Base-by-base conservation (phyloP, 352 stramenopile species). In the Phytopythium litorale region DNA sequence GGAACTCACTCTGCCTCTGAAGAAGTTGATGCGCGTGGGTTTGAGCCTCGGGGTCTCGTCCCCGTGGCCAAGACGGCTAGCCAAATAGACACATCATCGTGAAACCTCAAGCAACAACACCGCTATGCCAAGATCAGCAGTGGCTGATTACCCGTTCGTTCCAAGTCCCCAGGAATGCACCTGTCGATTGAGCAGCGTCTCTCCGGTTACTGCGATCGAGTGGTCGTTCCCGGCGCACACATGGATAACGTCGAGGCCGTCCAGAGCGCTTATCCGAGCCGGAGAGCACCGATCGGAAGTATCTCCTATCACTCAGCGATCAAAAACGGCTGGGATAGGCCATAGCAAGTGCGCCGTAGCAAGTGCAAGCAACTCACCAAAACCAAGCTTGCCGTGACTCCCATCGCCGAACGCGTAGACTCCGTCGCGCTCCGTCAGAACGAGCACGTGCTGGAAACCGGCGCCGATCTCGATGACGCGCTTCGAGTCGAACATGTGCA, bases 131-230 rank as follows among this genome's bases (percentile, higher is more conserved):
- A 1, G 6, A 23, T 5, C 4, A 23, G 33, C 8, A 33, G 19
- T n/a, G 18, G 38, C n/a, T n/a, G n/a, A n/a, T 9, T 72, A 94
- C 85, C 85, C 85, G 25, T 89, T 86, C 15, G 59, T 56, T 15
- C 83, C 85, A 19, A 73, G 67, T 4, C 85, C 85, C 85, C 85
- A 94, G 4, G 84, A 87, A 62, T 89, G 89, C n/a, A 94, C 80
- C 66, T 94, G 85, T 1, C 79, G 75, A 69, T 87, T 89, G 37
- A 79, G 84, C 16, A 78, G 72, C 2, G 79, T 82, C 57, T 91
- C 83, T 1, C 81, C 83, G 19, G 76, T 78, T 59, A 91, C 71
- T 4, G 67, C 78, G 38, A 91, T 60, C 4, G 83, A 94, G 58
- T 91, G 84, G 3, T 89, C 75, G 56, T 91, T 73, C 8, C 85